Evolutionary conservation across 352 stramenopile genomes (phyloP), one percentile per base, ranked within the genome.

Genomic region (Thraustochytrium striatum): DNA sequence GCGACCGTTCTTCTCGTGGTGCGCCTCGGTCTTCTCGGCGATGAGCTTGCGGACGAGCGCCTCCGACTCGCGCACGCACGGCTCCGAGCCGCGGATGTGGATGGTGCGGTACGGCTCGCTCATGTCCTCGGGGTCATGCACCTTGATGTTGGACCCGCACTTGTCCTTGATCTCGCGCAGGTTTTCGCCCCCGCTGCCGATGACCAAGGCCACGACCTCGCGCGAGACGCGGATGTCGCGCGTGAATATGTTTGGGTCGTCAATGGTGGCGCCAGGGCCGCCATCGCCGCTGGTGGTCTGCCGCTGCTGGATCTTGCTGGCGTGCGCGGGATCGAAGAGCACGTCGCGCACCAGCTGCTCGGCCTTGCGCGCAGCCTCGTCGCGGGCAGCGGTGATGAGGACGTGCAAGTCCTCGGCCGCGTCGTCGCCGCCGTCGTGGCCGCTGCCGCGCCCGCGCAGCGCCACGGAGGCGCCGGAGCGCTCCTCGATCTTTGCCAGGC

Each of bases 361-460:
- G 19, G 65, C 65, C 8, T 50, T 21, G 2, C 25, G 11, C 21
- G 68, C 65, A 39, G 65, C 41, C 35, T 75, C 65, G 28, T 75
- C 65, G 32, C 21, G 44, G 25, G 38, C 43, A 9, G 30, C 44
- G 5, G 68, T 9, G 25, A 75, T 61, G 28, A 75, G 65, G 11
- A 75, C 65, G 50, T 75, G 65, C 43, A 75, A 38, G 50, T 75
- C 65, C 32, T 75, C 65, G 41, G 44, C 32, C 16, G 65, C 65
- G 36, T 75, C 65, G 28, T 68, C 32, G 28, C 32, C 8, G 9
- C 35, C 35, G 59, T 70, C 59, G 11, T 73, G n/a, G n/a, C 41
- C 38, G 35, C 39, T 62, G 41, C 65, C 65, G 28, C 65, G 39
- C 11, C 65, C 65, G n/a, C 52, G 43, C 13, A 75, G 52, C 43